Percentiles rank a stretch among this genome's conserved stretches.
These are phyloP conservation scores for Penicillium samsonianum DNA, from an alignment of 495 filamentous ascomycete species.

Conservation along the genomic window DNA sequence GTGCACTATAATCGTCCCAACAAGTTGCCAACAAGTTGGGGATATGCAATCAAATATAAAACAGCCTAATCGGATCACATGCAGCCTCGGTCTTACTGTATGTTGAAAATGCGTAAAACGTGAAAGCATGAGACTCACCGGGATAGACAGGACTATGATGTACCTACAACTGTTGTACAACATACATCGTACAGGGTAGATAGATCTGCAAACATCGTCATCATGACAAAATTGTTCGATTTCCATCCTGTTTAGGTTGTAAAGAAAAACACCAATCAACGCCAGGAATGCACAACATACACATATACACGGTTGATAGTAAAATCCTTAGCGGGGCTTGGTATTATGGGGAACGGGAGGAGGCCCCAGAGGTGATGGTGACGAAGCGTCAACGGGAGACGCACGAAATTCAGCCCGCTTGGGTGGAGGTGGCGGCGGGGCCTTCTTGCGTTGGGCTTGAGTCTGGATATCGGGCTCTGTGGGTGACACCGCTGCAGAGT, in stretches of 20 bases:
- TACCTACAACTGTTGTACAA: not conserved
- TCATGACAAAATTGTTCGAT: not conserved
- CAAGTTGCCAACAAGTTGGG: constrained; percentile 19
- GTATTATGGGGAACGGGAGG: constrained; percentile 45
- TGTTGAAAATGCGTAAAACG: not conserved
- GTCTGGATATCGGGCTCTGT: constrained; percentile 22
- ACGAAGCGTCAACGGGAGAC: constrained; percentile 24
- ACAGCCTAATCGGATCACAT: constrained; percentile 23
- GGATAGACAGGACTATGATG: not conserved
- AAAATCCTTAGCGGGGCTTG: constrained; percentile 45
- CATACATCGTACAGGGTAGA: not conserved
- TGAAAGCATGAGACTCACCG: not conserved
- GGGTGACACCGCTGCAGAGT: constrained; percentile 14
- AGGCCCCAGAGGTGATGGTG: constrained; percentile 31
- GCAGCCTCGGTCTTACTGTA: constrained; percentile 25
- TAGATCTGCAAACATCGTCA: not conserved
- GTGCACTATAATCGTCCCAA: constrained; percentile 25
- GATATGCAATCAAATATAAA: constrained; percentile 2
- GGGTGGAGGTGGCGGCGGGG: constrained; percentile 69
- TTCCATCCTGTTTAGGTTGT: not conserved
- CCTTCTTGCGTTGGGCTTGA: constrained; percentile 56
- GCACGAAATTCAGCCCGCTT: constrained; percentile 54
- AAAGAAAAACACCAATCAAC: not conserved
- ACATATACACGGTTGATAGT: constrained; percentile 2
- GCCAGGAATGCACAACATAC: not conserved